Conservation (phyloP, 1,284 basidiomycete species). For the Puccinia polysora region DNA sequence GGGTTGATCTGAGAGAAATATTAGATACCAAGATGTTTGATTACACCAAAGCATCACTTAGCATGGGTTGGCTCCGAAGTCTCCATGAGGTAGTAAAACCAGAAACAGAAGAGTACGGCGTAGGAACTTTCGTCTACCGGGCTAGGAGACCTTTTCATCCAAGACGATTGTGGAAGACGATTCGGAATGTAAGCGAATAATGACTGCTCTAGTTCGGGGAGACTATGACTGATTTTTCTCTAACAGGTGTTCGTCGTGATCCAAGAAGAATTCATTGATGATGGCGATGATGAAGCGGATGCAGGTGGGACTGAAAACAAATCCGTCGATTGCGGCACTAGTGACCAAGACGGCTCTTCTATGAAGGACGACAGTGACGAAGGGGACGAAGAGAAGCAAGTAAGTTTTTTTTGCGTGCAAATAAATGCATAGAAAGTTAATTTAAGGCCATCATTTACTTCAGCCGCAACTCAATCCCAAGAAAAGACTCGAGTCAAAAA, state of each 20-base stretch:
- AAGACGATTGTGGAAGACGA: constrained; percentile 55
- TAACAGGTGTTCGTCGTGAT: constrained; percentile 45
- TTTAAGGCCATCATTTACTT: not conserved
- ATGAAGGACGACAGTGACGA: constrained; percentile 20
- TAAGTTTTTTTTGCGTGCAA: not conserved
- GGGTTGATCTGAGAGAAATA: constrained; percentile 54
- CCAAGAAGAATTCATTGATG: constrained; percentile 53
- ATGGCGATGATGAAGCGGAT: constrained; percentile 45
- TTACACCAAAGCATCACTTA: constrained; percentile 55
- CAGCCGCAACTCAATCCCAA: constrained; percentile 56
- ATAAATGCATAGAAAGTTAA: not conserved
- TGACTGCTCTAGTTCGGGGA: no score
- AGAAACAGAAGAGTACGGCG: constrained; percentile 56
- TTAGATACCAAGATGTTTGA: constrained; percentile 53
- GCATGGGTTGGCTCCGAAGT: constrained; percentile 56
- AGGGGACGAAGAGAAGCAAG: constrained; percentile 34
- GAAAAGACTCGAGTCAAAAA: constrained; percentile 54
- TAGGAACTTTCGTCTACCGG: constrained; percentile 53
- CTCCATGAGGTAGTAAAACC: constrained; percentile 55
- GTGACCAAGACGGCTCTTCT: not conserved
- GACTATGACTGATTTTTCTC: no score
- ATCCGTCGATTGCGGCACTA: constrained; percentile 17
- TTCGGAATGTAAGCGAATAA: constrained; percentile 53
- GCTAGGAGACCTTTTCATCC: constrained; percentile 56
- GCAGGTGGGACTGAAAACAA: constrained; percentile 16